Evolutionary conservation across 805 yeast genomes (phyloP).

Genomic region (Komagataella kurtzmanii): DNA sequence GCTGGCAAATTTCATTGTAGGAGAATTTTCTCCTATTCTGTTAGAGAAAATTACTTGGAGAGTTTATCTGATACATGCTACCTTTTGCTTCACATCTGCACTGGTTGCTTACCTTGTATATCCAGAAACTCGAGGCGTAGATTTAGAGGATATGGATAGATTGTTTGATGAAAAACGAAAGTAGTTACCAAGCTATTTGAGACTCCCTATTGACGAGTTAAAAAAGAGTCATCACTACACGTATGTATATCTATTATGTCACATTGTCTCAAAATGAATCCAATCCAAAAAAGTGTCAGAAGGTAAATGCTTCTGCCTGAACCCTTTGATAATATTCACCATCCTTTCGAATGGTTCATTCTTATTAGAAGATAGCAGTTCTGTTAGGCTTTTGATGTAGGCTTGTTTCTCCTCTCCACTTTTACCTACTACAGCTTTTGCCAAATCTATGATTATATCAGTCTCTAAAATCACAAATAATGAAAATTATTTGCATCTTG

Average conservation of each 20-base stretch:
- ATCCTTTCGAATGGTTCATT: neutral
- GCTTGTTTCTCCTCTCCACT: neutral
- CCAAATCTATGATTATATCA: conserved; percentile 1
- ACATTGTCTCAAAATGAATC: neutral
- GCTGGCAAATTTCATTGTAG: conserved; percentile 82
- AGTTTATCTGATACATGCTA: conserved; percentile 66
- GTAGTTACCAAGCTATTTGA: neutral
- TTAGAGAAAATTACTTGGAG: conserved; percentile 69
- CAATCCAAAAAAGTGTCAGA: neutral
- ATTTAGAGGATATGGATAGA: conserved; percentile 30
- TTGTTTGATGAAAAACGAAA: conserved; percentile 18
- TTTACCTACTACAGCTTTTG: conserved; percentile 1
- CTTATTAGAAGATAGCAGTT: neutral
- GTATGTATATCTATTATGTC: too few species aligned
- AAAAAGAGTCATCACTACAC: neutral
- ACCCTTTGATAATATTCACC: neutral
- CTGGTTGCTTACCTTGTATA: conserved; percentile 24
- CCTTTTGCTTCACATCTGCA: conserved; percentile 37
- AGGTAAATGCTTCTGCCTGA: neutral
- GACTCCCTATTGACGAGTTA: neutral
- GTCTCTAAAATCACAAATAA: conserved; percentile 1
- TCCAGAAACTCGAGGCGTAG: conserved; percentile 31
- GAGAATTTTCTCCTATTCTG: conserved; percentile 79
- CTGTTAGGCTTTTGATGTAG: neutral
- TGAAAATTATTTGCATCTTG: neutral